These are phyloP conservation scores for Cucumis cinereus DNA, from an alignment of 306 rosid genomes.

Conservation along the genomic window DNA sequence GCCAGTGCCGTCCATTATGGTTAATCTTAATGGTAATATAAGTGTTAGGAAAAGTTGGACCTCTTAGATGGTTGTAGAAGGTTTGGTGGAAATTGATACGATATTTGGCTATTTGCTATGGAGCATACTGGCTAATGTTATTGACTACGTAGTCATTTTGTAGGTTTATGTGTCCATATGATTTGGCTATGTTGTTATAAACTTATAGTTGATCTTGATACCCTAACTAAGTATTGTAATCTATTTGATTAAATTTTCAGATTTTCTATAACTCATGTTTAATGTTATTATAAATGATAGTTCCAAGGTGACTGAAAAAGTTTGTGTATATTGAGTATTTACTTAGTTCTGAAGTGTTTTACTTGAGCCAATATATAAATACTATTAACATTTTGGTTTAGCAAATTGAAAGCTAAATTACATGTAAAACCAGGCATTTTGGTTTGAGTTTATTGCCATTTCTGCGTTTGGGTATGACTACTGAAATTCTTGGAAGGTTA, in stretches of 20 bases:
- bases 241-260: not conserved
- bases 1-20: conserved; percentile 14
- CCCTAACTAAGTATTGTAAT: not conserved
- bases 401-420: not conserved
- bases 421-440: not conserved
- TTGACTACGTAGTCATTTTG: not conserved
- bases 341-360: no score
- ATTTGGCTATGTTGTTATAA: not conserved
- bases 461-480: not conserved
- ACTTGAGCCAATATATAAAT: not conserved
- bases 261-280: not conserved
- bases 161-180: not conserved
- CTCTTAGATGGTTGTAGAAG: not conserved
- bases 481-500: not conserved
- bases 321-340: not conserved
- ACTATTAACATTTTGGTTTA: no score
- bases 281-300: not conserved
- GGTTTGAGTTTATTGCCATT: not conserved
- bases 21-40: conserved; percentile 3
- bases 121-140: not conserved
- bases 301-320: not conserved
- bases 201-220: not conserved
- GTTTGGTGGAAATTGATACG: not conserved
- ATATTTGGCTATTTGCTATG: not conserved
- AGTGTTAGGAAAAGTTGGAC: not conserved